Evolutionary conservation across 2,329 filamentous ascomycete species (phyloP).

Genomic region (Alternaria conjuncta): DNA sequence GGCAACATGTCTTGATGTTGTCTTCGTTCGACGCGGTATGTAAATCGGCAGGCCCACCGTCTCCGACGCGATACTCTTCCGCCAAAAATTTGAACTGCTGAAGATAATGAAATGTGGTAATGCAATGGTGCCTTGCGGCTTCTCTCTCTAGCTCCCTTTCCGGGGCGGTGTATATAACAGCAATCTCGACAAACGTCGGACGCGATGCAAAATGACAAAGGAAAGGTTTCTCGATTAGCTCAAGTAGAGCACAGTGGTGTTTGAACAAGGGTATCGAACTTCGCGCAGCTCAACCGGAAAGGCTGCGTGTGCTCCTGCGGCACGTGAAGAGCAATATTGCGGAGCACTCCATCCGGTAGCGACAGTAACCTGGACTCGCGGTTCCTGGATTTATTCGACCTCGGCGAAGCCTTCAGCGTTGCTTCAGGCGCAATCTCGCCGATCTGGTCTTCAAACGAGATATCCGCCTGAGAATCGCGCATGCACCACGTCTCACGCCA

Average conservation of each 20-base stretch:
- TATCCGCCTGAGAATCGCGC: neutral
- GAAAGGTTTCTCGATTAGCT: neutral
- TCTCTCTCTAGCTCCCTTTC: neutral
- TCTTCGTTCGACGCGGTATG: neutral
- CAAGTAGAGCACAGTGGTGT: neutral
- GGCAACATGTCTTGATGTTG: neutral
- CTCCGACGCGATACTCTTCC: neutral
- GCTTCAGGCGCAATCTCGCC: neutral
- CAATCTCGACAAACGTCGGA: neutral
- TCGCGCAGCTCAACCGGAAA: slow-evolving; percentile 2
- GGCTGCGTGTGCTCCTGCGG: neutral
- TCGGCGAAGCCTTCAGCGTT: neutral
- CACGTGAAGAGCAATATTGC: neutral
- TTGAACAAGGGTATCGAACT: neutral
- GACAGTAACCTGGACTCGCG: neutral
- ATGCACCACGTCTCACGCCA: slow-evolving; percentile 14
- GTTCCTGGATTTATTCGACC: neutral
- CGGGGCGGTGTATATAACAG: neutral
- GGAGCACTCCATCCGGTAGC: neutral
- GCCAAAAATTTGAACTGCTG: neutral
- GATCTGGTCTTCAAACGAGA: neutral
- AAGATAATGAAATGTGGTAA: neutral
- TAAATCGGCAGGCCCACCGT: neutral
- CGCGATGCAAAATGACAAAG: neutral
- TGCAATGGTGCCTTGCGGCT: neutral